Evolutionary conservation across 768 basidiomycete species (phyloP).

Genomic region (Myochromella boudieri): DNA sequence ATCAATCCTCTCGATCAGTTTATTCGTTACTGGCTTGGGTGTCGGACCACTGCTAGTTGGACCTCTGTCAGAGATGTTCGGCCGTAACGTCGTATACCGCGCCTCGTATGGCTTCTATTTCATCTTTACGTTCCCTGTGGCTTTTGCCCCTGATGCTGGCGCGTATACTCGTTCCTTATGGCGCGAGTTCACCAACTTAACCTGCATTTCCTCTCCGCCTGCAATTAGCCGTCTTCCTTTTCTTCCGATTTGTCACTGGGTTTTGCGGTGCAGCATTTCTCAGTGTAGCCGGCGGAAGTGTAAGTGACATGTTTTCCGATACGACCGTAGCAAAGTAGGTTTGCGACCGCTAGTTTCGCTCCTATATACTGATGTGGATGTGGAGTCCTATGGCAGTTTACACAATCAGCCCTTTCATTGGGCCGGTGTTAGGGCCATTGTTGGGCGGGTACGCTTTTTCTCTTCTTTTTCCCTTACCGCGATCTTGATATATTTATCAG

Average conservation of each 20-base stretch:
- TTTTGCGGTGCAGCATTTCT: slow-evolving; percentile 56
- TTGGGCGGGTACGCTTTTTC: slow-evolving; percentile 49
- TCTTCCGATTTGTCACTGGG: slow-evolving; percentile 57
- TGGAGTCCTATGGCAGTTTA: slow-evolving; percentile 59
- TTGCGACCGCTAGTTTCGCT: neutral
- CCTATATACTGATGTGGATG: neutral
- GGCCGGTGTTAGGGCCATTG: slow-evolving; percentile 55
- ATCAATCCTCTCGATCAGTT: slow-evolving; percentile 52
- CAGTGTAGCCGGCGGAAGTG: slow-evolving; percentile 56
- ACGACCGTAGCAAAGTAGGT: slow-evolving; percentile 59
- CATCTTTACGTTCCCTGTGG: slow-evolving; percentile 66
- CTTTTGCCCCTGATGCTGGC: slow-evolving; percentile 71
- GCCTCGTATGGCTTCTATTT: slow-evolving; percentile 62
- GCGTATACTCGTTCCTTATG: slow-evolving; percentile 20
- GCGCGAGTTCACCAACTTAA: neutral
- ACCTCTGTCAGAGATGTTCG: slow-evolving; percentile 57
- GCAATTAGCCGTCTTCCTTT: slow-evolving; percentile 55
- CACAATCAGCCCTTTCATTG: slow-evolving; percentile 52
- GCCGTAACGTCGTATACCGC: slow-evolving; percentile 63
- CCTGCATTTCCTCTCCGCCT: neutral
- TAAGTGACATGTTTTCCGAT: slow-evolving; percentile 58
- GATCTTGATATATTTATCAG: slow-evolving; percentile 24
- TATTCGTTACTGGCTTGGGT: slow-evolving; percentile 61
- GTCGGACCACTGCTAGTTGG: slow-evolving; percentile 57
- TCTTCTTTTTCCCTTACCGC: neutral